Base-by-base conservation (phyloP, 192 early-diverging fungal species). In the Gigaspora rosea region DNA sequence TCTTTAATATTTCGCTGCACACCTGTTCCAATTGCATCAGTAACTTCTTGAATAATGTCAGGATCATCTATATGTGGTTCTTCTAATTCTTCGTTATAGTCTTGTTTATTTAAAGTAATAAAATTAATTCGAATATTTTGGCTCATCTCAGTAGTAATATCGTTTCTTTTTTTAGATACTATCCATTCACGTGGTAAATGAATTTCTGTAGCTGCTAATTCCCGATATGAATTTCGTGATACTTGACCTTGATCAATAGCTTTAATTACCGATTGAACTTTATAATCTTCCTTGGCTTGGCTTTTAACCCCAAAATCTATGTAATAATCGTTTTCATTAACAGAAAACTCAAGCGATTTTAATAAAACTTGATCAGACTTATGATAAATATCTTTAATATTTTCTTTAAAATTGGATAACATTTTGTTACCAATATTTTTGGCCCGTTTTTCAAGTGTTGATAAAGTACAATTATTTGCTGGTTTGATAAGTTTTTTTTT, bases 401-500 rank as follows among this genome's bases (percentile, higher is more conserved):
- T 20, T 48, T 68, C 20, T 13, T 49, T 68, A 68, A 68, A 68
- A 49, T 5, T 68, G 8, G 46, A n/a, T 49, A 22, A 46, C 1
- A 12, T n/a, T 68, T 48, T 68, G 46, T 15, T 3, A 22, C 8
- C 46, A 22, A 68, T 68, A 48, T 68, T 67, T 68, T 68, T 68
- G 16, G 65, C 65, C 3, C 46, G 2, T 48, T 68, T 68, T 22
- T 68, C 65, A 68, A 68, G 65, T 50, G 46, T 50, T 68, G 46
- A 67, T 27, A 15, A 8, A 48, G 12, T 48, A 67, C 65, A 67
- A 67, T 67, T 67, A 22, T 10, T 8, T 8, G 65, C 46, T 67
- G 46, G 65, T 67, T 67, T 67, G 20, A 67, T 67, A 9, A 67
- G 47, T 4, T 67, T 46, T 20, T 16, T 46, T 48, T 46, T 67